These are phyloP conservation scores for Amanita jacksonii DNA, from an alignment of 768 basidiomycete genomes.

Conservation along the genomic window DNA sequence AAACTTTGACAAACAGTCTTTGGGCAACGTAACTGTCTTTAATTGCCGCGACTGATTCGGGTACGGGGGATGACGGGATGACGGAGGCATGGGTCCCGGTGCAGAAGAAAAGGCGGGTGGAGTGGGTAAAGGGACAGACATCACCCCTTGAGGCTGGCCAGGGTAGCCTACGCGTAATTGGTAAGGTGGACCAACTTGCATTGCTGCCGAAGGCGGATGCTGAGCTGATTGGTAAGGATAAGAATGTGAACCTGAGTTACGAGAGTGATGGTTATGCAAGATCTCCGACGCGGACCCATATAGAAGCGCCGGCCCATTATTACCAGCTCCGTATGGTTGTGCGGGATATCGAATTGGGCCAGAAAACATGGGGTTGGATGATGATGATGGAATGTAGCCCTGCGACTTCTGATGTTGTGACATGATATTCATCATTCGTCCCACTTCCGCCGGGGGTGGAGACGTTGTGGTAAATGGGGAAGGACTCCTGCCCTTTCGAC, in stretches of 20 bases:
- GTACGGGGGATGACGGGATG: conserved; percentile 11
- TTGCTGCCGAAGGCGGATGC: not conserved
- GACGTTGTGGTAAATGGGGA: conserved; percentile 66
- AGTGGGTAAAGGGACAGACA: conserved; percentile 1
- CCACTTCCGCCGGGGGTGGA: conserved; percentile 46
- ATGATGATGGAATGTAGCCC: conserved; percentile 69
- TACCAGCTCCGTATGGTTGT: too few relatives aligned
- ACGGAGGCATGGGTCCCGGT: not conserved
- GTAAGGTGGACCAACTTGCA: too few relatives aligned
- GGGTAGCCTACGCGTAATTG: conserved; percentile 4
- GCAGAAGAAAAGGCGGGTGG: conserved; percentile 1
- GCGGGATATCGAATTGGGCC: conserved; percentile 11
- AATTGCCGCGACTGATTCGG: conserved; percentile 22
- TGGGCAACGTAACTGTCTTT: conserved; percentile 60
- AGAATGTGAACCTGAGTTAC: not conserved
- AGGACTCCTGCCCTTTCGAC: conserved; percentile 24
- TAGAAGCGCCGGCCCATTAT: not conserved
- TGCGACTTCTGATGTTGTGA: conserved; percentile 68
- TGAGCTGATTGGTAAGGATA: not conserved
- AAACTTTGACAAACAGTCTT: conserved; percentile 67
- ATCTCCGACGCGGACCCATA: conserved; percentile 1
- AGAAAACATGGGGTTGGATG: conserved; percentile 67
- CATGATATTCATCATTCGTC: conserved; percentile 53
- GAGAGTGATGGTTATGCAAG: not conserved
- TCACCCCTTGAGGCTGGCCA: not conserved